Conservation (phyloP, 495 filamentous ascomycete genomes). For the Cryomyces minteri region DNA sequence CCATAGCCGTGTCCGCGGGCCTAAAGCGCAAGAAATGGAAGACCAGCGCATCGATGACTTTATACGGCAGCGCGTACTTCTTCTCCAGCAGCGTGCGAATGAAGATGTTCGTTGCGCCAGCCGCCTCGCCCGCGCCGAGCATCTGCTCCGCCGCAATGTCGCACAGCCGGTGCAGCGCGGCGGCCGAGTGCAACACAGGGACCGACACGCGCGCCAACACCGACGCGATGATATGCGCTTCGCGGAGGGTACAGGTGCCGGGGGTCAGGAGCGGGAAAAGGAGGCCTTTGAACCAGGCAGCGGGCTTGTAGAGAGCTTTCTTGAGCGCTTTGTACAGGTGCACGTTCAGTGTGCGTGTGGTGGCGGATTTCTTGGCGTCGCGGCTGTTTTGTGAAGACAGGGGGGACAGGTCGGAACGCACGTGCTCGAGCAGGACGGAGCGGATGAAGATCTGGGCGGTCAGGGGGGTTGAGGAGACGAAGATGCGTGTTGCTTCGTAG, state of each 20-base stretch:
- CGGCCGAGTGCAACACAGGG: conserved; percentile 81
- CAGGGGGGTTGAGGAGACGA: conserved; percentile 59
- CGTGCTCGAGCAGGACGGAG: conserved; percentile 65
- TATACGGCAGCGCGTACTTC: conserved; percentile 88
- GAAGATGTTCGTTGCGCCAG: conserved; percentile 75
- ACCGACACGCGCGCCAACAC: conserved; percentile 66
- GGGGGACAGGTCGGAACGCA: conserved; percentile 61
- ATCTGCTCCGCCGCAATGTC: conserved; percentile 84
- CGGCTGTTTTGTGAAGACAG: too few species aligned
- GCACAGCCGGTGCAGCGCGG: conserved; percentile 75
- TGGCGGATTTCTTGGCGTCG: conserved; percentile 9
- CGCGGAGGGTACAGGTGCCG: conserved; percentile 67
- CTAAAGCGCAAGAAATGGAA: conserved; percentile 93
- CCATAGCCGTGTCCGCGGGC: conserved; percentile 26
- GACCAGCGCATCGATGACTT: conserved; percentile 83
- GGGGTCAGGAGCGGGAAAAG: conserved; percentile 71
- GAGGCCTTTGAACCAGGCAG: conserved; percentile 92
- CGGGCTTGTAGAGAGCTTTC: conserved; percentile 86
- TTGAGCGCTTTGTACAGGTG: conserved; percentile 88
- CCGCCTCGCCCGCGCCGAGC: conserved; percentile 52
- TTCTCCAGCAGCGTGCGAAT: conserved; percentile 88
- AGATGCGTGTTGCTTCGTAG: conserved; percentile 75
- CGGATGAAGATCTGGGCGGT: conserved; percentile 67
- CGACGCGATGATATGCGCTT: conserved; percentile 76
- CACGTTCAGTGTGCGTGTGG: conserved; percentile 82